A percentile compares a stretch with the other conserved stretches of the same genome.
Evolutionary conservation across 2,329 filamentous ascomycete genomes (phyloP).

Genomic region (Beauveria varroae): DNA sequence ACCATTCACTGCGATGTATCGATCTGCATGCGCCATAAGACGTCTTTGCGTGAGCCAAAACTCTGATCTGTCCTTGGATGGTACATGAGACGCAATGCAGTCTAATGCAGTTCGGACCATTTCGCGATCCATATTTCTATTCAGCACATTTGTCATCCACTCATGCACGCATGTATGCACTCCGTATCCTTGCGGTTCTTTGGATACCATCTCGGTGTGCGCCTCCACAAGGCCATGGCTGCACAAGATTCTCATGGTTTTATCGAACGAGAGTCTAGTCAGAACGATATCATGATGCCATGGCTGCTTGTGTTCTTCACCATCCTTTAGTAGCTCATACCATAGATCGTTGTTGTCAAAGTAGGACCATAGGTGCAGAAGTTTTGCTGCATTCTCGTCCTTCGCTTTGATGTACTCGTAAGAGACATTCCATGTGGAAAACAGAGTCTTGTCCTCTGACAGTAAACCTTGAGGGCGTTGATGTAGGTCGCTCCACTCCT

Average conservation of each 20-base stretch:
- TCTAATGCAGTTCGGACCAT: too few relatives aligned
- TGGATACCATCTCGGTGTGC: too few relatives aligned
- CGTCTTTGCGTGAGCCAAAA: constrained; percentile 15
- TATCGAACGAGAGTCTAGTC: constrained; percentile 19
- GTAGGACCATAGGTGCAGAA: constrained; percentile 34
- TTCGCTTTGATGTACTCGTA: constrained; percentile 27
- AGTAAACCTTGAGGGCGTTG: constrained; percentile 20
- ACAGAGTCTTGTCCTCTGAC: constrained; percentile 25
- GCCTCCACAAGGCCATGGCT: constrained; percentile 19
- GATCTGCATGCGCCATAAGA: constrained; percentile 17
- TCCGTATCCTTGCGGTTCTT: constrained; percentile 20
- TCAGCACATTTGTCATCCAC: constrained; percentile 23
- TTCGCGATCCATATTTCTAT: constrained; percentile 5
- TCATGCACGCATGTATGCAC: constrained; percentile 27
- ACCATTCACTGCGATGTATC: constrained; percentile 2
- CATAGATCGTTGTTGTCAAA: constrained; percentile 37
- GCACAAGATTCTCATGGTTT: constrained; percentile 22
- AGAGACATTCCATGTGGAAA: constrained; percentile 32
- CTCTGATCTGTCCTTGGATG: constrained; percentile 1
- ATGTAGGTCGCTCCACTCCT: constrained; percentile 29
- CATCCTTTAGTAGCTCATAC: constrained; percentile 31
- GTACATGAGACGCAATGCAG: too few relatives aligned
- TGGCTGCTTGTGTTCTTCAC: not conserved
- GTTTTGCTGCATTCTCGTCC: constrained; percentile 19
- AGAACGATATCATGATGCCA: constrained; percentile 20